phyloP scores from a whole-genome alignment of 2,329 filamentous ascomycete species.

The Calonectria pteridis region DNA sequence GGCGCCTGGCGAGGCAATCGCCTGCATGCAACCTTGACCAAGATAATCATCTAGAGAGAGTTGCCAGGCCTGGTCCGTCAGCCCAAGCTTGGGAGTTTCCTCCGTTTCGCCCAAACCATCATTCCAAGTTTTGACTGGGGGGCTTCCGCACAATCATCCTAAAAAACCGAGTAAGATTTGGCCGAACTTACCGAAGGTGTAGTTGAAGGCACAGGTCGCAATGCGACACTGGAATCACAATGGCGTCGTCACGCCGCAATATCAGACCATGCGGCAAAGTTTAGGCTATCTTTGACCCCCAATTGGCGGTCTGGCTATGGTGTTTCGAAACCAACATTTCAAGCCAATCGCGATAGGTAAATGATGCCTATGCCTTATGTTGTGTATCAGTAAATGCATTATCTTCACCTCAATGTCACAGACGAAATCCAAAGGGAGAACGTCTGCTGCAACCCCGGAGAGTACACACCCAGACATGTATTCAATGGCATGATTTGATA shows the following conservation, averaged over 20 bases:
- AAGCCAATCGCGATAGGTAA: not conserved
- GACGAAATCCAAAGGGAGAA: not conserved
- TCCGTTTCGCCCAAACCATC: not conserved
- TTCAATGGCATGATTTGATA: not conserved
- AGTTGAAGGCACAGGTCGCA: not conserved
- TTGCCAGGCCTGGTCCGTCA: not conserved
- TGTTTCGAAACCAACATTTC: not conserved
- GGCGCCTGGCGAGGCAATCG: not conserved
- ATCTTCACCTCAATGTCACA: not conserved
- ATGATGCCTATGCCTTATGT: not conserved
- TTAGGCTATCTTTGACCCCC: not conserved
- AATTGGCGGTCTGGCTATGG: not conserved
- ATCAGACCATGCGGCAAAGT: not conserved
- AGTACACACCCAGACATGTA: not conserved
- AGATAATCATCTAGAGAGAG: not conserved
- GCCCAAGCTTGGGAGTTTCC: not conserved
- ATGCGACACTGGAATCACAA: not conserved
- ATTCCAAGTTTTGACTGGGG: not conserved
- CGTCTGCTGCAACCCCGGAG: too few relatives aligned
- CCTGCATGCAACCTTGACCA: conserved; percentile 15
- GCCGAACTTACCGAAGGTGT: not conserved
- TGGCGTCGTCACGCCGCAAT: not conserved
- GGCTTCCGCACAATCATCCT: not conserved
- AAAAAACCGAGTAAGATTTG: not conserved
- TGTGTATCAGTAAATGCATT: not conserved